A percentile compares a stretch with the other conserved stretches of the same genome.
phyloP scores from a whole-genome alignment of 2,329 filamentous ascomycete species.

The Cryphonectria parasitica region DNA sequence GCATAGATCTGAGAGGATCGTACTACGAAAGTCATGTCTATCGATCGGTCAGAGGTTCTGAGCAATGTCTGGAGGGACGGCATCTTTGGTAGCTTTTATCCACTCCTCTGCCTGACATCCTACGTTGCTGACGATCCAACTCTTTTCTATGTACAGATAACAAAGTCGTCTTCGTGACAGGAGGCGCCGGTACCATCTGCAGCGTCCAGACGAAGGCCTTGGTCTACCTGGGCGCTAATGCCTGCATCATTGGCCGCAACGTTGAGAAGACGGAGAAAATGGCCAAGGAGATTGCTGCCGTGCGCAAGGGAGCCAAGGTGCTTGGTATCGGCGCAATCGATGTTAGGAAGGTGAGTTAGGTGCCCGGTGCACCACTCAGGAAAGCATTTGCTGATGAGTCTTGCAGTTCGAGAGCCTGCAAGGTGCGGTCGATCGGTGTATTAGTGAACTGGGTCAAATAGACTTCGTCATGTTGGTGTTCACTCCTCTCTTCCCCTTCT shows the following conservation, averaged over 20 bases:
- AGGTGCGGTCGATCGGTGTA: constrained; percentile 77
- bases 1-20: neutral
- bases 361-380: neutral
- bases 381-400: constrained; percentile 10
- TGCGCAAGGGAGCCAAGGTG: constrained; percentile 78
- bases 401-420: constrained; percentile 65
- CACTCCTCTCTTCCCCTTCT: neutral
- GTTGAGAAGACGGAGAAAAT: constrained; percentile 82
- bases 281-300: constrained; percentile 81
- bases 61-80: constrained; percentile 85
- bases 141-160: constrained; percentile 58
- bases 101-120: neutral
- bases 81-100: constrained; percentile 70
- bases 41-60: constrained; percentile 65
- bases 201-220: constrained; percentile 91
- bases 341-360: constrained; percentile 67
- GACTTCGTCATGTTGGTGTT: constrained; percentile 85
- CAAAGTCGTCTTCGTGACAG: constrained; percentile 93
- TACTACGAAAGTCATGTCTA: constrained; percentile 26
- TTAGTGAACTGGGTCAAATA: constrained; percentile 80
- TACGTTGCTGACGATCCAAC: neutral
- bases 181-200: constrained; percentile 91
- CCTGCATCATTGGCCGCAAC: constrained; percentile 91
- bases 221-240: constrained; percentile 88
- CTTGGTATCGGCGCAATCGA: constrained; percentile 81